phyloP scores from a whole-genome alignment of 148 eudicot genomes.

The Rhododendron mucronatum region DNA sequence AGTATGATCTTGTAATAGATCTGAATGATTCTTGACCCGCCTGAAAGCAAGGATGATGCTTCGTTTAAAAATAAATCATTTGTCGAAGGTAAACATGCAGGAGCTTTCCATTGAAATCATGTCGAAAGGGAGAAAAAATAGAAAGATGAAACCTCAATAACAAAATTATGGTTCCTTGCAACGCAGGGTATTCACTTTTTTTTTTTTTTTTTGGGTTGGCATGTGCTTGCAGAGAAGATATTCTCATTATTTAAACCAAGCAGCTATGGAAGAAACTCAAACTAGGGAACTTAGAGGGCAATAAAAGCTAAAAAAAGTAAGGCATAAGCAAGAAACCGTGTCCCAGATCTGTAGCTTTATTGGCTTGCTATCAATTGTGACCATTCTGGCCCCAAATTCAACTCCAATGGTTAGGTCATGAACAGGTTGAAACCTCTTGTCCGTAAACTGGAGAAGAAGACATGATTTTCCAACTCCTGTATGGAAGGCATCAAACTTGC shows the following conservation, averaged over 20 bases:
- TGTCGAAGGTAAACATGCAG: not conserved
- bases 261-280: not conserved
- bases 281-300: not conserved
- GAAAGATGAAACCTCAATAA: not conserved
- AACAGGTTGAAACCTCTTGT: slow-evolving; percentile 65
- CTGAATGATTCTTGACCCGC: slow-evolving; percentile 67
- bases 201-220: not conserved
- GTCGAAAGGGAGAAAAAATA: not conserved
- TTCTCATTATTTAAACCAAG: not conserved
- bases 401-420: slow-evolving; percentile 74
- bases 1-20: slow-evolving; percentile 59
- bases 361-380: slow-evolving; percentile 62
- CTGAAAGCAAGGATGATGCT: slow-evolving; percentile 20
- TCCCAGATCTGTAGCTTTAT: slow-evolving; percentile 60
- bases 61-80: not conserved
- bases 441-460: slow-evolving; percentile 70
- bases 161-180: not conserved
- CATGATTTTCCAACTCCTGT: slow-evolving; percentile 74
- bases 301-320: not conserved
- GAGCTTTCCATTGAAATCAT: not conserved
- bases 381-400: slow-evolving; percentile 68
- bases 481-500: slow-evolving; percentile 6
- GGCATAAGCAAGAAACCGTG: slow-evolving; percentile 15
- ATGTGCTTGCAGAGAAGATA: not conserved
- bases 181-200: not conserved